Base-by-base conservation (phyloP, 108 stramenopile species). In the Bacterosira constricta region DNA sequence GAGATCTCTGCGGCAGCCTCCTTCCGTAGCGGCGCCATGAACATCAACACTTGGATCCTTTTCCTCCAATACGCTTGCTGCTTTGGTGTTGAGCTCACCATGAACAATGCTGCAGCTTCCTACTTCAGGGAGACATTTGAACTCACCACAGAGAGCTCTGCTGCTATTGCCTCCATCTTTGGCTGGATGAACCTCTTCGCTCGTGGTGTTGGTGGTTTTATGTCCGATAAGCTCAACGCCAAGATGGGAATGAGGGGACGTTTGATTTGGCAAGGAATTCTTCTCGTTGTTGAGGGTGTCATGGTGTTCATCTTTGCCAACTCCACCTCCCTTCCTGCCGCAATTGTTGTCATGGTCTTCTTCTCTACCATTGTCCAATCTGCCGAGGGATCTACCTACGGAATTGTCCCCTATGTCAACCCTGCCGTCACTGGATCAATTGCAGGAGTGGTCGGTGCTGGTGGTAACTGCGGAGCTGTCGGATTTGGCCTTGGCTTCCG, bases 71-170 rank as follows among this genome's bases (percentile, higher is more conserved):
- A 97, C 73, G 94, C 90, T 6, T 83, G 83, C 67, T 94, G 91
- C 89, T 94, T 97, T 63, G 96, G 96, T 36, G 91, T 95, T 17
- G 96, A 97, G 75, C 78, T 97, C 52, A 93, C 91, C 57, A 87
- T 92, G 86, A 88, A 88, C 89, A 92, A 96, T 64, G 90, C 85
- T 31, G 88, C 90, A 25, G 91, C 92, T 25, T 52, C 77, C 0
- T 97, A 96, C 83, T 97, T 97, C 62, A 69, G 67, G 49, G 85
- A 94, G 62, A 72, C 78, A 46, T 93, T 93, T 52, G 86, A 77
- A 35, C 82, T 82, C 13, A 63, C 79, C 41, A 88, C 88, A 55
- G 93, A 87, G 51, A 31, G 41, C 17, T 88, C 91, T 41, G 88
- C 85, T 30, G 88, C 88, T 23, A 83, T 90, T 66, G 86, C 89